phyloP scores from a whole-genome alignment of 2,329 filamentous ascomycete species.

The Fusarium brachygibbosum region DNA sequence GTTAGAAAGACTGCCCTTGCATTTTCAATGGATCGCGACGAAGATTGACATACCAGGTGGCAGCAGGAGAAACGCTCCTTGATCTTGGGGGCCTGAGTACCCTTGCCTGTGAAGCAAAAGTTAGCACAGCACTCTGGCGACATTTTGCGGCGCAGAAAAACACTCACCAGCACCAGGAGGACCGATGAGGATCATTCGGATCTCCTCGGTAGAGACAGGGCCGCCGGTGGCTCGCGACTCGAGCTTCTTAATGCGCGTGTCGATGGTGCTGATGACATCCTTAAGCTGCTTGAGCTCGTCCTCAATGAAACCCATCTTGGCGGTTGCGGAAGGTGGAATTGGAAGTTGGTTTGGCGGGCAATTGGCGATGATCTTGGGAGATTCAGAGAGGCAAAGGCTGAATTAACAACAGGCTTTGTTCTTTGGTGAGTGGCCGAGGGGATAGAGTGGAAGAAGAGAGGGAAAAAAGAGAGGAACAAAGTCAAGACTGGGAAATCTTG shows the following conservation, averaged over 20 bases:
- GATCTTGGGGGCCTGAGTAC: conserved; percentile 97
- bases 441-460: conserved; percentile 23
- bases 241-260: conserved; percentile 86
- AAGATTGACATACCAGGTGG: conserved; percentile 80
- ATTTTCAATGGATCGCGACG: conserved; percentile 13
- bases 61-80: conserved; percentile 98
- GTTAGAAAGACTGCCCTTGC: conserved; percentile 29
- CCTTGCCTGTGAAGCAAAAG: conserved; percentile 79
- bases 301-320: conserved; percentile 88
- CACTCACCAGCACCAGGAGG: conserved; percentile 93
- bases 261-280: conserved; percentile 84
- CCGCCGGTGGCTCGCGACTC: conserved; percentile 78
- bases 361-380: conserved; percentile 34
- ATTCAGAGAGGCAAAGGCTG: conserved; percentile 24
- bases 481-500: conserved; percentile 49
- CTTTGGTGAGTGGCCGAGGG: conserved; percentile 33
- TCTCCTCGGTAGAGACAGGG: conserved; percentile 68
- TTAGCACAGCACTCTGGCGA: conserved; percentile 20
- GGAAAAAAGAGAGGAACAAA: conserved; percentile 42
- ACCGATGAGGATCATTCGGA: conserved; percentile 98
- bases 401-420: conserved; percentile 24
- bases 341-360: conserved; percentile 33
- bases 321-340: conserved; percentile 45
- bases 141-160: conserved; percentile 22
- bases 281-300: conserved; percentile 89